Evolutionary conservation across 768 basidiomycete species (phyloP), one percentile per base, ranked within the genome.

Genomic region (Boletus insuetus): DNA sequence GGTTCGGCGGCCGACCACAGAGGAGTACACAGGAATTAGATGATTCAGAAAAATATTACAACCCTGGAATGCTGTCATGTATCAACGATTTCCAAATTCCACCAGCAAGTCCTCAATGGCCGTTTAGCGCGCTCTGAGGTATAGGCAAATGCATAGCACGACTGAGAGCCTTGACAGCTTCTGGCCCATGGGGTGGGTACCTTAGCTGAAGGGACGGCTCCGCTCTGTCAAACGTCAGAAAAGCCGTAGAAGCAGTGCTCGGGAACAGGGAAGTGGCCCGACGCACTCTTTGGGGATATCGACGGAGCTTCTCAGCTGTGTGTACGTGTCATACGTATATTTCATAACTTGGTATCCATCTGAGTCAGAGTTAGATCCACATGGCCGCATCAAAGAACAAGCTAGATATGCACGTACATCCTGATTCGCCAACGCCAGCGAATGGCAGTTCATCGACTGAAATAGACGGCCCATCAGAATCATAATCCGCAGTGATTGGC

Each of bases 341-440:
- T 79, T 79, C 54, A 83, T 66, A 17, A 71, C 43, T 59, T 86
- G 82, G 22, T 73, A 67, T 13, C 87, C 86, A 52, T 85, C 85
- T 85, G 29, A 11, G 20, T 39, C 22, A 34, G 6, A 1, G 53
- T 60, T 20, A 53, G 54, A 20, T 35, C 31, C 22, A 38, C 48
- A 13, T 32, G 26, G 26, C 26, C 26, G n/a, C n/a, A 8, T 29
- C 13, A 19, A n/a, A 40, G 17, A 42, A 6, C 17, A 20, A 43
- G 37, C 10, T 37, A 6, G 6, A 17, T 49, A 41, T 38, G 9
- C 10, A 71, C 83, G 58, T 65, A 87, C 86, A 79, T 50, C 87
- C 86, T 2, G 85, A 86, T 62, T 81, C 81, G 29, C 86, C 85
- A 4, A 82, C 73, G 2, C 83, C 82, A 16, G 76, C 74, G 60